Evolutionary conservation across 2,329 filamentous ascomycete genomes (phyloP).

Genomic region (Tolypocladium cylindrosporum): DNA sequence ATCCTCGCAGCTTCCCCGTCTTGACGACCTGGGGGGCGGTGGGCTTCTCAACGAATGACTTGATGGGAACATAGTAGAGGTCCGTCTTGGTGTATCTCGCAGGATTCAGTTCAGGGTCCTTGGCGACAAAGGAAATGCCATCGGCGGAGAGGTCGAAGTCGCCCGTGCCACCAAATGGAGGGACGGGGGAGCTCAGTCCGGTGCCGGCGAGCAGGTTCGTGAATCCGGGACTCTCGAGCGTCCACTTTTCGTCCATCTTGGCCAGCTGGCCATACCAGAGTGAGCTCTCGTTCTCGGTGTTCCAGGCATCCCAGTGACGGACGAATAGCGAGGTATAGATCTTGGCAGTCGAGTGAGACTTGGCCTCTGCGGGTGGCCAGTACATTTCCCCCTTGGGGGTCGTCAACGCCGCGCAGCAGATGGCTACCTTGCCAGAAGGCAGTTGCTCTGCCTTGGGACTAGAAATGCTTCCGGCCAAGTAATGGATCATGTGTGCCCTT

Average conservation of each 20-base stretch:
- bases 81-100: slow-evolving; percentile 74
- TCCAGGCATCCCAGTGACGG: slow-evolving; percentile 75
- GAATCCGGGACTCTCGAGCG: slow-evolving; percentile 34
- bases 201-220: slow-evolving; percentile 55
- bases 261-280: slow-evolving; percentile 62
- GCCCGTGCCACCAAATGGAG: slow-evolving; percentile 67
- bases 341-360: slow-evolving; percentile 52
- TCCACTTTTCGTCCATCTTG: slow-evolving; percentile 29
- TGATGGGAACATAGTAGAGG: slow-evolving; percentile 62
- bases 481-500: slow-evolving; percentile 34
- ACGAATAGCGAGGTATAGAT: slow-evolving; percentile 69
- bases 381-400: slow-evolving; percentile 60
- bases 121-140: slow-evolving; percentile 65
- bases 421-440: slow-evolving; percentile 36
- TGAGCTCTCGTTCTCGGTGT: slow-evolving; percentile 56
- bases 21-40: slow-evolving; percentile 38
- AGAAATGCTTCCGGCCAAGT: slow-evolving; percentile 43
- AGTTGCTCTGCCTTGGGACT: slow-evolving; percentile 49
- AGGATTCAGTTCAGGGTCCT: slow-evolving; percentile 60
- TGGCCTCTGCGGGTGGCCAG: slow-evolving; percentile 51
- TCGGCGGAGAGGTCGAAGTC: slow-evolving; percentile 65
- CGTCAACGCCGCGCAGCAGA: slow-evolving; percentile 54
- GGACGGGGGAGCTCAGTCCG: slow-evolving; percentile 55
- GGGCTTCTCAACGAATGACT: slow-evolving; percentile 47
- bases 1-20: slow-evolving; percentile 52